Conservation (phyloP, 148 eudicot genomes). For the Fallopia convolvulus region DNA sequence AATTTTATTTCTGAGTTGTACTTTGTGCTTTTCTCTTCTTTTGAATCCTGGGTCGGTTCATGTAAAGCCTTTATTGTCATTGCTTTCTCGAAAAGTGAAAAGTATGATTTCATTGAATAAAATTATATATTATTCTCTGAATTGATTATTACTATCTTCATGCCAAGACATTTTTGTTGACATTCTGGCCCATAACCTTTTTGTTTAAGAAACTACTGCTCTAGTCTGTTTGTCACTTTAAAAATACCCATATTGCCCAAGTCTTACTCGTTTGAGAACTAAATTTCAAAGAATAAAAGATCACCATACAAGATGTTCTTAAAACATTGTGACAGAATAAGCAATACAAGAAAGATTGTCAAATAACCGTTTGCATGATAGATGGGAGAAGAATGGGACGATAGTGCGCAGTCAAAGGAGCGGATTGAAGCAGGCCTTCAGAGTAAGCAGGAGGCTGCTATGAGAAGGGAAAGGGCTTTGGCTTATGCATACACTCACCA, state of each 20-base stretch:
- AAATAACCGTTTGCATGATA: conserved; percentile 15
- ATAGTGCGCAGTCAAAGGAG: conserved; percentile 65
- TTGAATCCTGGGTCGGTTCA: background rate
- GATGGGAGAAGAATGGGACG: conserved; percentile 73
- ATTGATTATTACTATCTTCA: background rate
- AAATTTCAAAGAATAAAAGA: background rate
- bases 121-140: background rate
- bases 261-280: background rate
- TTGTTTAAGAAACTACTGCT: background rate
- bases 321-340: background rate
- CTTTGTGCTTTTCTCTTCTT: background rate
- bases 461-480: conserved; percentile 79
- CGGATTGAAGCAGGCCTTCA: conserved; percentile 62
- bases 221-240: background rate
- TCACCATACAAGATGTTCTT: background rate
- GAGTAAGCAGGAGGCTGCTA: conserved; percentile 66
- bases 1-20: background rate
- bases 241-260: background rate
- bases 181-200: background rate
- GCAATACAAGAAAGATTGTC: background rate
- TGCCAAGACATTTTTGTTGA: background rate
- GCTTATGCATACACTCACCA: conserved; percentile 85
- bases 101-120: background rate
- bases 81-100: background rate
- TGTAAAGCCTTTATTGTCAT: background rate